phyloP scores from a whole-genome alignment of 495 filamentous ascomycete genomes.

The Hyaloscypha finlandica region DNA sequence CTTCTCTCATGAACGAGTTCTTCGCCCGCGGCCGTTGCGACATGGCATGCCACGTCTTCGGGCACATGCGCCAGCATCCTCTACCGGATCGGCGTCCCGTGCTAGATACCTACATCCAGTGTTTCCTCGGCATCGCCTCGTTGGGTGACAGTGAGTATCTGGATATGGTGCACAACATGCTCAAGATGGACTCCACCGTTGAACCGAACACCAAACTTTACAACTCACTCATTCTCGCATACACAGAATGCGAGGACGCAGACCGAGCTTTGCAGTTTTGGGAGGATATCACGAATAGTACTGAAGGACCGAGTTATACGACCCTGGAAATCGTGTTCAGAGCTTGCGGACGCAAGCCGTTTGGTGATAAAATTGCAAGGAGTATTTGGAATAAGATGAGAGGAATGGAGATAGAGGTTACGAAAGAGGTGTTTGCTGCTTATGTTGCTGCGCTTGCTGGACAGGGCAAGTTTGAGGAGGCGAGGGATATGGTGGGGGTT shows the following conservation, averaged over 20 bases:
- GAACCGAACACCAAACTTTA: conserved; percentile 73
- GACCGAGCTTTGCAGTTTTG: conserved; percentile 74
- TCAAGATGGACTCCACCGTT: conserved; percentile 82
- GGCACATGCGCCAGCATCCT: conserved; percentile 78
- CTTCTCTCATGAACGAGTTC: conserved; percentile 78
- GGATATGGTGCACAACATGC: conserved; percentile 80
- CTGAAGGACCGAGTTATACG: conserved; percentile 79
- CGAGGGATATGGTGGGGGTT: conserved; percentile 59
- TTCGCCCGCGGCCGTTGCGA: conserved; percentile 75
- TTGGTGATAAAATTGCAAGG: conserved; percentile 64
- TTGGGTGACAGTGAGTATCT: conserved; percentile 65
- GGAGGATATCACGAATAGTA: conserved; percentile 71
- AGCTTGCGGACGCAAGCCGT: conserved; percentile 64
- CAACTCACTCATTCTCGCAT: conserved; percentile 86
- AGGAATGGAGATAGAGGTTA: conserved; percentile 74
- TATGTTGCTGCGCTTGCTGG: conserved; percentile 77
- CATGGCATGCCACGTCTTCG: conserved; percentile 82
- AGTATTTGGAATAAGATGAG: conserved; percentile 75
- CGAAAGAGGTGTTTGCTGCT: conserved; percentile 65
- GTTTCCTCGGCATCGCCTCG: conserved; percentile 73
- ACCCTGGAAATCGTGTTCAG: conserved; percentile 79
- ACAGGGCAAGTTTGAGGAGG: conserved; percentile 65
- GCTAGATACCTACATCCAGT: conserved; percentile 71
- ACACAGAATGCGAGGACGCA: conserved; percentile 64
- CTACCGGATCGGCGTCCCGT: conserved; percentile 60